Conservation (phyloP, 441 rosid species). For the Aquilaria agallochum region DNA sequence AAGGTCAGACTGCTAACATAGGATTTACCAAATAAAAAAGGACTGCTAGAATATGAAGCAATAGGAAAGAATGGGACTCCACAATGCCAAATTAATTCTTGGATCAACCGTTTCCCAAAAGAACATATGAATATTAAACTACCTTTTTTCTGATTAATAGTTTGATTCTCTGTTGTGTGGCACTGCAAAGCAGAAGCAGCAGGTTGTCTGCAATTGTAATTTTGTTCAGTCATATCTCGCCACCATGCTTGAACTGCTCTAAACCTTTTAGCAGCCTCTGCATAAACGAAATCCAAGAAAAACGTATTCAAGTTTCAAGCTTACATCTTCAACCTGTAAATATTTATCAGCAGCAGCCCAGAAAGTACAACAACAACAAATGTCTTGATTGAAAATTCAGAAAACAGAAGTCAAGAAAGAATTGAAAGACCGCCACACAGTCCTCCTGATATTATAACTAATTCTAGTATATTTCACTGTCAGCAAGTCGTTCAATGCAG, state of each 20-base stretch:
- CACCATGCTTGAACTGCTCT: slow-evolving; percentile 91
- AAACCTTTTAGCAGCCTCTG: slow-evolving; percentile 72
- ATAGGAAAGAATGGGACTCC: slow-evolving; percentile 4
- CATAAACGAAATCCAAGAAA: slow-evolving; percentile 10
- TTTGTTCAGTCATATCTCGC: slow-evolving; percentile 80
- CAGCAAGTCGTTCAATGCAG: too few species aligned
- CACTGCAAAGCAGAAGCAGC: slow-evolving; percentile 22
- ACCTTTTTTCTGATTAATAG: slow-evolving; percentile 45
- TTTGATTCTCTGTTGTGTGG: slow-evolving; percentile 26
- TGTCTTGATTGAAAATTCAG: too few species aligned
- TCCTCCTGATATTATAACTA: too few species aligned
- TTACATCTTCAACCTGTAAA: neutral
- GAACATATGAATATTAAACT: slow-evolving; percentile 8
- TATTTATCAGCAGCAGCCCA: too few species aligned
- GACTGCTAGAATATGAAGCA: slow-evolving; percentile 8
- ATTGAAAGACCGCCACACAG: too few species aligned
- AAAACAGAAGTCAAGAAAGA: too few species aligned
- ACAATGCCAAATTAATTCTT: slow-evolving; percentile 1
- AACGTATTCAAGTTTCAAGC: neutral
- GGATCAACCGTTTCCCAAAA: neutral
- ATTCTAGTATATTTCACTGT: too few species aligned
- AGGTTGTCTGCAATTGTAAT: slow-evolving; percentile 35
- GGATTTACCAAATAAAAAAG: slow-evolving; percentile 8
- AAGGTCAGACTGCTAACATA: slow-evolving; percentile 4
- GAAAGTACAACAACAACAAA: too few species aligned